Conservation (phyloP, 306 rosid species). For the Chamaecrista fasciculata region DNA sequence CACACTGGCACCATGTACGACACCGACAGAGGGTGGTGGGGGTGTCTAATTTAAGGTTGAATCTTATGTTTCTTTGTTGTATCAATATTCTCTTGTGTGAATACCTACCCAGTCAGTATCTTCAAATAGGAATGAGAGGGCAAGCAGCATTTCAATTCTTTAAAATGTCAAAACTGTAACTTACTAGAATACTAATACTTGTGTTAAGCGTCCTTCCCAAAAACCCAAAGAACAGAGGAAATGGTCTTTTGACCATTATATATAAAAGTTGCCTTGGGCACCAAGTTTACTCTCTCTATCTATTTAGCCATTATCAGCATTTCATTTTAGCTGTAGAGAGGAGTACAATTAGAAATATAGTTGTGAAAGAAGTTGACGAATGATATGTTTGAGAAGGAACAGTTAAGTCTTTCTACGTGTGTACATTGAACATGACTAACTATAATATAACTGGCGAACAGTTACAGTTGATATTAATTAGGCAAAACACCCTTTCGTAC, state of each 20-base stretch:
- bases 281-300: constrained; percentile 21
- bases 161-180: constrained; percentile 63
- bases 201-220: constrained; percentile 51
- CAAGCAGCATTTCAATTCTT: constrained; percentile 71
- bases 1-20: constrained; percentile 66
- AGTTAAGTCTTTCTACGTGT: too few species aligned
- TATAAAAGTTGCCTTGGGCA: constrained; percentile 40
- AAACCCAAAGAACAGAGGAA: constrained; percentile 33
- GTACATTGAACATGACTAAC: too few species aligned
- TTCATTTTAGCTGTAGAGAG: constrained; percentile 15
- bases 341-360: too few species aligned
- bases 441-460: too few species aligned
- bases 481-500: too few species aligned
- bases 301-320: constrained; percentile 10
- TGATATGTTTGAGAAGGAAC: constrained; percentile 53
- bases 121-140: constrained; percentile 51
- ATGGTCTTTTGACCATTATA: constrained; percentile 36
- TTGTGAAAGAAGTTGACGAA: too few species aligned
- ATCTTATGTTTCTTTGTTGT: constrained; percentile 39
- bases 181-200: constrained; percentile 61
- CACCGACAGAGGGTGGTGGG: constrained; percentile 57
- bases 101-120: constrained; percentile 79
- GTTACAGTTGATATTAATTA: too few species aligned
- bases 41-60: constrained; percentile 46
- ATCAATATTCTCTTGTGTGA: constrained; percentile 75